phyloP scores from a whole-genome alignment of 75 land plant species.

The Larix kaempferi region DNA sequence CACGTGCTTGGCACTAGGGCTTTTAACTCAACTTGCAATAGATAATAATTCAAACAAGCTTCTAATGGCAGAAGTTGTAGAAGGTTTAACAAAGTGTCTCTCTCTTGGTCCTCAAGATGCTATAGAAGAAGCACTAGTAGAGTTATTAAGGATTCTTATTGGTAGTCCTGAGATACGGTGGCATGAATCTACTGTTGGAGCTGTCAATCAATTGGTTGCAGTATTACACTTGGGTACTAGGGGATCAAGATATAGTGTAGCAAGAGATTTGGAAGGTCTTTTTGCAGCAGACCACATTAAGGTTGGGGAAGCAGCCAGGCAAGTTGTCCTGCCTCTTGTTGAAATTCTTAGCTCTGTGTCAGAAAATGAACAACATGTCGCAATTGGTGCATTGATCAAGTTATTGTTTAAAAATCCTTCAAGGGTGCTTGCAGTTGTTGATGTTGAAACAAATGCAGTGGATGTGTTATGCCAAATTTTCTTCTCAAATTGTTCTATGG shows the following conservation, averaged over 20 bases:
- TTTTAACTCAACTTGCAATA: too few relatives aligned
- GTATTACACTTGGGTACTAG: constrained; percentile 79
- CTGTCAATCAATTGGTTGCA: too few relatives aligned
- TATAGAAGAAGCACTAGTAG: too few relatives aligned
- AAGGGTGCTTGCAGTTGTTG: constrained; percentile 82
- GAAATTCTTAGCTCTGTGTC: constrained; percentile 85
- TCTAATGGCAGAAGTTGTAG: too few relatives aligned
- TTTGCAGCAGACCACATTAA: constrained; percentile 81
- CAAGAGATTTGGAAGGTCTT: constrained; percentile 79
- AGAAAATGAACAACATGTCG: constrained; percentile 90
- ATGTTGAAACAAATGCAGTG: constrained; percentile 88
- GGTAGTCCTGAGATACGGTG: too few relatives aligned
- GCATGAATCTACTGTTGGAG: too few relatives aligned
- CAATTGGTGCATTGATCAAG: constrained; percentile 81
- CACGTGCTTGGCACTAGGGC: too few relatives aligned
- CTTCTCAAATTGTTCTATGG: constrained; percentile 82
- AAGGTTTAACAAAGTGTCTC: too few relatives aligned
- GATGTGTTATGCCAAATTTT: constrained; percentile 82
- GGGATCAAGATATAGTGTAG: constrained; percentile 82
- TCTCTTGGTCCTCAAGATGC: too few relatives aligned
- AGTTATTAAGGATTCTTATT: too few relatives aligned
- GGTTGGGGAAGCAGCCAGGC: constrained; percentile 67
- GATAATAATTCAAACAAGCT: too few relatives aligned
- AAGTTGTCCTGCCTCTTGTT: constrained; percentile 86
- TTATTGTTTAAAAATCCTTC: constrained; percentile 79